Base-by-base conservation (phyloP, 345 rosid genomes). In the Lepidium aucheri region DNA sequence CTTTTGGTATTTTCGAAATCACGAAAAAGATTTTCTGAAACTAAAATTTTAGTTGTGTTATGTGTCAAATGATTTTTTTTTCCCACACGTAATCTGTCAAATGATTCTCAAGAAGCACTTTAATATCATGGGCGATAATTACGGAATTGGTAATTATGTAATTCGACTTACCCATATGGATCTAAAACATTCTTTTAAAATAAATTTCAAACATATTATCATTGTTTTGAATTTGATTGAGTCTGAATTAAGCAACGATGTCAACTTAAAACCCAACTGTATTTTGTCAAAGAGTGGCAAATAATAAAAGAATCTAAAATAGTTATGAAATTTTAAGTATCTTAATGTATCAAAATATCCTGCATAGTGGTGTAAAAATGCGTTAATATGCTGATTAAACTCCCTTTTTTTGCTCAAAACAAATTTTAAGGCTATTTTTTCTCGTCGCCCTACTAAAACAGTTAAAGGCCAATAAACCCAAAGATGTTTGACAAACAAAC, bases 81-180 rank as follows among this genome's bases (percentile, higher is more conserved):
- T 1, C 20, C 28, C 34, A 8, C 58, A 58, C 42, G 49, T 3
- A 30, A 32, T 18, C 54, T 34, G 9, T 24, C 63, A 44, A 63
- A 55, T 63, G 59, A 24, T 55, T 32, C 49, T 46, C 32, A n/a
- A 49, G 10, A 49, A 32, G 45, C 69, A 63, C 26, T 28, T 30
- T 32, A 47, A 39, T 55, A 55, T 63, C 45, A 71, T 56, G 45
- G 64, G 65, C 76, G 65, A 40, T 56, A 56, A 72, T 72, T 64
- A 56, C 70, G 76, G 69, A 45, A 44, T n/a, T 60, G 11, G 57
- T 72, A 55, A 56, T 72, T 65, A 72, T 64, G 53, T 47, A 61
- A 34, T 28, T 18, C 45, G 2, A 24, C 8, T 55, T 9, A 45
- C 9, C 22, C 53, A 24, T 26, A 62, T 52, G 14, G 45, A 44